A percentile compares a stretch with the other conserved stretches of the same genome.
phyloP scores from a whole-genome alignment of 2,329 filamentous ascomycete genomes.

The Arthrobotrys megalospora region DNA sequence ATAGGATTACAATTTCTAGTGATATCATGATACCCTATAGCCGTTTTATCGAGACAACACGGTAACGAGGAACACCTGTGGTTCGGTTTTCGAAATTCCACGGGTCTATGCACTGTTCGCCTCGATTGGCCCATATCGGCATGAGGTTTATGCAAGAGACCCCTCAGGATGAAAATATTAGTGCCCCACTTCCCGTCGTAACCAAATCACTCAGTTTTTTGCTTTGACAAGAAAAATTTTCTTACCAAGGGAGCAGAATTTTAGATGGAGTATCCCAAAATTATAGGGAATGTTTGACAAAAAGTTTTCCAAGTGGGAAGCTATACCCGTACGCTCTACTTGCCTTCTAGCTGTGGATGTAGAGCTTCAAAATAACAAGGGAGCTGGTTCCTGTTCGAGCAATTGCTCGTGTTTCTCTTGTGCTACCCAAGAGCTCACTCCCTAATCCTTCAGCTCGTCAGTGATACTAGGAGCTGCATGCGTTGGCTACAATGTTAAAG shows the following conservation, averaged over 20 bases:
- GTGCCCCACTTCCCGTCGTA: constrained; percentile 58
- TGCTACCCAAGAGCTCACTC: constrained; percentile 56
- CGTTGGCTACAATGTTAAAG: constrained; percentile 36
- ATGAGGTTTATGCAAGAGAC: constrained; percentile 57
- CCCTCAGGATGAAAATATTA: constrained; percentile 53
- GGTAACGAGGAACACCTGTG: constrained; percentile 21
- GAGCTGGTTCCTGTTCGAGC: constrained; percentile 44
- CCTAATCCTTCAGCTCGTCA: constrained; percentile 39
- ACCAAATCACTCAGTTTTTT: constrained; percentile 34
- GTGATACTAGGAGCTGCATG: constrained; percentile 50
- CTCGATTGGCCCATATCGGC: constrained; percentile 51
- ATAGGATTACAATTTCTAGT: not conserved
- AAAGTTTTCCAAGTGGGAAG: constrained; percentile 42
- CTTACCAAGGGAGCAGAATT: constrained; percentile 13
- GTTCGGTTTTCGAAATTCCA: constrained; percentile 28
- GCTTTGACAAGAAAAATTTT: constrained; percentile 39
- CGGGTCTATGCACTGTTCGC: constrained; percentile 56
- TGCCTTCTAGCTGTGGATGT: not conserved
- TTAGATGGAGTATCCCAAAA: constrained; percentile 19
- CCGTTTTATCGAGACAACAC: constrained; percentile 20
- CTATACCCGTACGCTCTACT: constrained; percentile 29
- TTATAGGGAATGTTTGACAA: constrained; percentile 12
- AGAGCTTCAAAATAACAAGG: constrained; percentile 39
- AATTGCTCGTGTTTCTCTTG: constrained; percentile 54
- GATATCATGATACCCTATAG: not conserved